phyloP scores from a whole-genome alignment of 768 basidiomycete genomes.

The Auricularia sp. region DNA sequence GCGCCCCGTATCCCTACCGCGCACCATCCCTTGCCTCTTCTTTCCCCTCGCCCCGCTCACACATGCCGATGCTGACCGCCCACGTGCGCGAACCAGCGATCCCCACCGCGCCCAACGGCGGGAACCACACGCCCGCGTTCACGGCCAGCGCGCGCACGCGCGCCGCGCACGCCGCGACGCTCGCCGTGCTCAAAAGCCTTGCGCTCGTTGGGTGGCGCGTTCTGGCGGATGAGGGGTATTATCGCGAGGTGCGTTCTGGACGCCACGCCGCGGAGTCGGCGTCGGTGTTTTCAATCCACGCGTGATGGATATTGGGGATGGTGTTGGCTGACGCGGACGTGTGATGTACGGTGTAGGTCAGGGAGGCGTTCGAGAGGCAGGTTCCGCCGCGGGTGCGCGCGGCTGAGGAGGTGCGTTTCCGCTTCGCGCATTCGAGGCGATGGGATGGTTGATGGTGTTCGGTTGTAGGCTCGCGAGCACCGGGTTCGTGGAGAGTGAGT shows the following conservation, averaged over 20 bases:
- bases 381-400: not conserved
- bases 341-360: not conserved
- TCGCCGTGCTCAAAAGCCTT: conserved; percentile 60
- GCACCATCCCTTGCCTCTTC: too few species aligned
- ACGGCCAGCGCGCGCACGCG: conserved; percentile 49
- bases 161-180: conserved; percentile 53
- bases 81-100: conserved; percentile 41
- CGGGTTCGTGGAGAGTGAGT: too few species aligned
- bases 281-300: too few species aligned
- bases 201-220: conserved; percentile 61
- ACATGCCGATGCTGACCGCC: not conserved
- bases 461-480: too few species aligned
- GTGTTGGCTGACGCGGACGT: too few species aligned
- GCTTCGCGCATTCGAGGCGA: too few species aligned
- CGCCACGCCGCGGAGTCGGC: not conserved
- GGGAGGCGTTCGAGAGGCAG: not conserved
- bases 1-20: too few species aligned
- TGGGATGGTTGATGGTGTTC: not conserved
- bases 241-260: conserved; percentile 34
- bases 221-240: conserved; percentile 57
- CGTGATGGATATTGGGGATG: too few species aligned
- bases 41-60: not conserved
- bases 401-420: not conserved
- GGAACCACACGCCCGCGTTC: conserved; percentile 70
- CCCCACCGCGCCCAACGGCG: conserved; percentile 58